Base-by-base conservation (phyloP, 2,329 filamentous ascomycete species). In the Sporothrix luriei region DNA sequence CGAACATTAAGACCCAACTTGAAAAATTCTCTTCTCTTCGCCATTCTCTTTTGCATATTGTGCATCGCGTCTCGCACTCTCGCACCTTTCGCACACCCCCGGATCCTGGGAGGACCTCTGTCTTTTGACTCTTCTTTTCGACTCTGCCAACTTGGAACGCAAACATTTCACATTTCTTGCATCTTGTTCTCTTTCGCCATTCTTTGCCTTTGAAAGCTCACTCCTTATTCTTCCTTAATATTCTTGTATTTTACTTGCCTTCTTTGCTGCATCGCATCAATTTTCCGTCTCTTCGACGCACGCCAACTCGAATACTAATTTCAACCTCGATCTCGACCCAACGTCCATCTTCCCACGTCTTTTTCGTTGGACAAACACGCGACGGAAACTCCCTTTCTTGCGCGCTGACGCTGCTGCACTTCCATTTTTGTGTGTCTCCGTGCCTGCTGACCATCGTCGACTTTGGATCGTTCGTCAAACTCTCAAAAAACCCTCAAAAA, bases 361-460 rank as follows among this genome's bases (percentile, higher is more conserved):
- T n/a, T 38, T n/a, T 61, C 43, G 61, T 64, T 46, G 57, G 21
- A 46, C 57, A 62, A 33, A 29, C 61, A 29, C 61, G 26, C 19
- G 33, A 49, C 43, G 61, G 24, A 64, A 24, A 24, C 49, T 16
- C 40, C 9, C 21, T 62, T 69, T 54, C 24, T 68, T 70, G 69
- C 69, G 69, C 69, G 64, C 64, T 70, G 69, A 67, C 64, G 69
- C 69, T 68, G 69, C 69, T 49, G 69, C 69, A 70, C 67, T 64
- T 54, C 51, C 59, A 14, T 43, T 21, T 57, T 62, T 64, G 19
- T 67, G 38, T 71, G 33, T 57, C 66, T 29, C 52, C 43, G 11
- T 54, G 57, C 57, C 57, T 62, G 57, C 38, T 62, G 57, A 21
- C 57, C 57, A 62, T 62, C 21, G 49, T 40, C 51, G 24, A 43